Conservation (phyloP, 208 protist genomes). For the Leishmania mexicana region DNA sequence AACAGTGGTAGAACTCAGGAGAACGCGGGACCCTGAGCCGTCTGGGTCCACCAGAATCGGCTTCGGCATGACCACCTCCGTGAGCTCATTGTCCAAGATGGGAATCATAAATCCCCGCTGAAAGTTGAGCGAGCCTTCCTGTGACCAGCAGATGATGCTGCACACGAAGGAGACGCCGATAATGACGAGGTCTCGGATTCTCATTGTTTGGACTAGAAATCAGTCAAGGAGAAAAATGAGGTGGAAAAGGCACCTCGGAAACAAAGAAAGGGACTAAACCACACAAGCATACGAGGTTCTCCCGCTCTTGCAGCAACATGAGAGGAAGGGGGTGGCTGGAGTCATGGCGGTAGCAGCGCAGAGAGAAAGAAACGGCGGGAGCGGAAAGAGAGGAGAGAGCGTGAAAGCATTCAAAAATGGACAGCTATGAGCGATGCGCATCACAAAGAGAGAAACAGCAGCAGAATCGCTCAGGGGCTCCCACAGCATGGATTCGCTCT, state of each 20-base stretch:
- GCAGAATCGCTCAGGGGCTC: not conserved
- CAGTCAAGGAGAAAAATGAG: not conserved
- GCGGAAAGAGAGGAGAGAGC: not conserved
- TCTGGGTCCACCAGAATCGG: slow-evolving; percentile 65
- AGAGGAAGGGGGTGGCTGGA: not conserved
- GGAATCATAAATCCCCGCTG: slow-evolving; percentile 66
- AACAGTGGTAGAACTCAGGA: slow-evolving; percentile 42
- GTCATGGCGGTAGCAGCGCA: not conserved
- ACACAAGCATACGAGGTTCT: not conserved
- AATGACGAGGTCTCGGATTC: slow-evolving; percentile 80
- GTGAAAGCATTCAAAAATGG: not conserved
- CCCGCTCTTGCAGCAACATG: not conserved
- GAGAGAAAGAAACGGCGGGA: not conserved
- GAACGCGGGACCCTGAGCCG: slow-evolving; percentile 50
- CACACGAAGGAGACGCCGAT: slow-evolving; percentile 64
- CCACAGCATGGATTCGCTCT: not conserved
- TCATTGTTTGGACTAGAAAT: slow-evolving; percentile 43
- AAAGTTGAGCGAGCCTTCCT: slow-evolving; percentile 72
- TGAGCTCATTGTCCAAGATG: slow-evolving; percentile 41
- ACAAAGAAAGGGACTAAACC: not conserved
- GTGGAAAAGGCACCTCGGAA: not conserved
- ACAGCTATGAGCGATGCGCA: not conserved
- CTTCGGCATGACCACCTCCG: slow-evolving; percentile 50
- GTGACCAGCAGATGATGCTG: slow-evolving; percentile 83
- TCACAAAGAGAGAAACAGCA: slow-evolving; percentile 5